Evolutionary conservation across 2,329 filamentous ascomycete genomes (phyloP).

Genomic region (Pseudocercospora pini-densiflorae): DNA sequence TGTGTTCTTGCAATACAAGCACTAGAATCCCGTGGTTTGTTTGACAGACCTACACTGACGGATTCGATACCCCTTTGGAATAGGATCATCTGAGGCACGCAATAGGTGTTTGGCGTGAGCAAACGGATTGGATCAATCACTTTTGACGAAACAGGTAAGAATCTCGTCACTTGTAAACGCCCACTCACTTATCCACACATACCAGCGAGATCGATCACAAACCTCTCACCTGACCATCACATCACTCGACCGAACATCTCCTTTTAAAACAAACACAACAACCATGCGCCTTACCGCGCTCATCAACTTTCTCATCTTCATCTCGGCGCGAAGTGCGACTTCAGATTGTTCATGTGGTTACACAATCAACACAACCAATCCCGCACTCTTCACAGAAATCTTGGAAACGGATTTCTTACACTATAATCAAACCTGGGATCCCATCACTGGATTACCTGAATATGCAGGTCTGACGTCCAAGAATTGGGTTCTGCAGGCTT

Average conservation of each 20-base stretch:
- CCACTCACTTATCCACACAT: no score
- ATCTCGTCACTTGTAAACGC: not conserved
- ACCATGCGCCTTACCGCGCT: constrained; percentile 1
- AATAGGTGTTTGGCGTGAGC: no score
- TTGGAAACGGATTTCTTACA: constrained; percentile 75
- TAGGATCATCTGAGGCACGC: not conserved
- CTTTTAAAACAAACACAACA: not conserved
- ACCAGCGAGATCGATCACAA: no score
- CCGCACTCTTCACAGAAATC: constrained; percentile 67
- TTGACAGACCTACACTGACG: not conserved
- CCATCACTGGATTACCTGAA: not conserved
- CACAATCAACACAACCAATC: constrained; percentile 55
- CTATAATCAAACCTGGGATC: constrained; percentile 1
- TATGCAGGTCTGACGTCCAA: constrained; percentile 35
- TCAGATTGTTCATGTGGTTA: constrained; percentile 75
- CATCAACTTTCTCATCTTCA: not conserved
- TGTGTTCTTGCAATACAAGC: not conserved
- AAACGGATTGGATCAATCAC: no score
- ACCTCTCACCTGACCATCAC: no score
- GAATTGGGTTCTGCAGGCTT: constrained; percentile 69
- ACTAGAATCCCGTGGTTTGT: not conserved
- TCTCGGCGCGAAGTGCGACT: constrained; percentile 2
- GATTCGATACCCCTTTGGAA: not conserved
- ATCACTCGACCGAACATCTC: constrained; percentile 2
- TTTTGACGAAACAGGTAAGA: not conserved